Conservation (phyloP, 768 basidiomycete species). For the Pleurotus platypus region DNA sequence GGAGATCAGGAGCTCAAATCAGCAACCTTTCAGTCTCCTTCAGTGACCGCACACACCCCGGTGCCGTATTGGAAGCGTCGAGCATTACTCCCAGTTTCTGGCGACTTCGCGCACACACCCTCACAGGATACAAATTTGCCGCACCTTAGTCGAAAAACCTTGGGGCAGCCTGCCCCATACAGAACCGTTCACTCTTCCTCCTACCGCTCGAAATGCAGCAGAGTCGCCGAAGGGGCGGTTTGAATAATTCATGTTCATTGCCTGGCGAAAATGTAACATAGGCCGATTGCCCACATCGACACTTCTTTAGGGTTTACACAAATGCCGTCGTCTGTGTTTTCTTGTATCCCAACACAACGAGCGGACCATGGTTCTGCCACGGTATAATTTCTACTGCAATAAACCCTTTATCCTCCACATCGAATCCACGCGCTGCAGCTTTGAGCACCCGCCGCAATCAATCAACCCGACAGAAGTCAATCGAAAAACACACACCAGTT, state of each 20-base stretch:
- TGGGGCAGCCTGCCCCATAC: too few species aligned
- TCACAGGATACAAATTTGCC: too few species aligned
- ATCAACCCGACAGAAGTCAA: not conserved
- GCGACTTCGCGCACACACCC: too few species aligned
- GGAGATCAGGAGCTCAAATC: too few species aligned
- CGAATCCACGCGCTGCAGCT: not conserved
- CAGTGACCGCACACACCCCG: too few species aligned
- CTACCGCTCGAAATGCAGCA: too few species aligned
- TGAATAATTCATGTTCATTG: not conserved
- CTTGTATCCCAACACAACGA: not conserved
- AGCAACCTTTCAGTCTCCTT: too few species aligned
- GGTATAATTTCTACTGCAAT: not conserved
- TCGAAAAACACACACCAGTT: not conserved
- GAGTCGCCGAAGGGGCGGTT: not conserved
- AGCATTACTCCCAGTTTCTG: too few species aligned
- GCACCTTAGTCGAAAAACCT: too few species aligned
- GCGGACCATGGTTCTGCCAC: too few species aligned
- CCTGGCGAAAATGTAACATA: not conserved
- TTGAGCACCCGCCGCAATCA: not conserved
- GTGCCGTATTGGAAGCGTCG: too few species aligned
- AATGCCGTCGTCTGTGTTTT: not conserved
- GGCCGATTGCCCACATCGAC: not conserved
- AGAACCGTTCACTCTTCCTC: too few species aligned
- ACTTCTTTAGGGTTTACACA: not conserved
- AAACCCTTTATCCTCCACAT: conserved; percentile 1